phyloP scores from a whole-genome alignment of 2,329 filamentous ascomycete genomes.

The Neobulgaria alba region DNA sequence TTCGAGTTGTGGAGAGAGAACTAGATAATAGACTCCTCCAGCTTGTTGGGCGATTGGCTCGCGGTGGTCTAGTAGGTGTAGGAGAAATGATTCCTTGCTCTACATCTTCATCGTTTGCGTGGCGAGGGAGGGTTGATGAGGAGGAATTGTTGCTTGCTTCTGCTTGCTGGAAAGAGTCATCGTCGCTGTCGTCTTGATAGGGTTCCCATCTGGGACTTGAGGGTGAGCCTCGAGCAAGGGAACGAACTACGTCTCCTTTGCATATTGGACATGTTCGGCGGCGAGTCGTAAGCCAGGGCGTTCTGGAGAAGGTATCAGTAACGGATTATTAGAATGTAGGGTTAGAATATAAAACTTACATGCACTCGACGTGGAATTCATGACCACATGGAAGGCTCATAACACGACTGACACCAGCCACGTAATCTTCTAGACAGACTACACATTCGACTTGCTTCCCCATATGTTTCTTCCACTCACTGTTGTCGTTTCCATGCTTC shows the following conservation, averaged over 20 bases:
- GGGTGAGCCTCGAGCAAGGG: constrained; percentile 41
- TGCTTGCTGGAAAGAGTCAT: constrained; percentile 34
- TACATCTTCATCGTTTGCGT: constrained; percentile 15
- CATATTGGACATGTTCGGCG: constrained; percentile 97
- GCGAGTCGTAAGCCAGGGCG: constrained; percentile 91
- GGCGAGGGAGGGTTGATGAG: constrained; percentile 26
- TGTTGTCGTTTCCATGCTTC: constrained; percentile 37
- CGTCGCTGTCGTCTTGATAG: constrained; percentile 34
- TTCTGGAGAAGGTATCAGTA: constrained; percentile 43
- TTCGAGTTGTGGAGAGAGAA: constrained; percentile 20
- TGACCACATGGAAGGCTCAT: constrained; percentile 98
- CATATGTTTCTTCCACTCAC: constrained; percentile 59
- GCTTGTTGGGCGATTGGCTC: constrained; percentile 11
- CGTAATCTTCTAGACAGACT: constrained; percentile 92
- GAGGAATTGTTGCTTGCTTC: constrained; percentile 39
- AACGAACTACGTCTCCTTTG: constrained; percentile 88
- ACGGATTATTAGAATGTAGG: constrained; percentile 1
- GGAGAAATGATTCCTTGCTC: constrained; percentile 21
- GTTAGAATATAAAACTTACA: constrained; percentile 55
- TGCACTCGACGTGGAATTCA: constrained; percentile 97
- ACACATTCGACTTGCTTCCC: constrained; percentile 77
- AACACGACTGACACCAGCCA: constrained; percentile 86
- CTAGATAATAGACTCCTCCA: constrained; percentile 20
- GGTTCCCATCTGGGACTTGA: constrained; percentile 27
- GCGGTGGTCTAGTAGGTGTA: constrained; percentile 12